Percentiles rank a stretch among this genome's conserved stretches.
Conservation (phyloP, 192 early-diverging fungal genomes). For the Funneliformis geosporum region DNA sequence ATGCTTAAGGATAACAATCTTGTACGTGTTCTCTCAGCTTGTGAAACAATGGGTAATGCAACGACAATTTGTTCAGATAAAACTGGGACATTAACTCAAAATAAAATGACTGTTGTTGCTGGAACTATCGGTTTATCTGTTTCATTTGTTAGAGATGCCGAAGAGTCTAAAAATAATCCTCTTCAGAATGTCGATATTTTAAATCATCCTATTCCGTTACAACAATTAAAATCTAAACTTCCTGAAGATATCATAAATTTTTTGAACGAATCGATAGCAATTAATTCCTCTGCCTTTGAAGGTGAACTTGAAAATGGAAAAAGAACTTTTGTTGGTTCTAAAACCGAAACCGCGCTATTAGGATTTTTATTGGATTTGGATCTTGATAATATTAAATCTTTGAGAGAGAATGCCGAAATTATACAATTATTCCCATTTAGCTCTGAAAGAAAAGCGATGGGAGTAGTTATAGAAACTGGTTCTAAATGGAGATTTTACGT, state of each 20-base stretch:
- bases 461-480: conserved; percentile 60
- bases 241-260: conserved; percentile 48
- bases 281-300: conserved; percentile 83
- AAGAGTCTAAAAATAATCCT: conserved; percentile 2
- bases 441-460: conserved; percentile 92
- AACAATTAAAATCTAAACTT: conserved; percentile 48
- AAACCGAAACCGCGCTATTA: conserved; percentile 93
- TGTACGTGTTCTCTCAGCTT: conserved; percentile 92
- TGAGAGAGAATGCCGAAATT: conserved; percentile 62
- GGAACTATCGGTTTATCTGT: conserved; percentile 68
- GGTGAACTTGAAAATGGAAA: conserved; percentile 48
- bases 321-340: conserved; percentile 78
- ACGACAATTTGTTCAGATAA: conserved; percentile 99
- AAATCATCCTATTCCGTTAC: conserved; percentile 39
- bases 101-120: conserved; percentile 95
- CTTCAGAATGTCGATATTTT: conserved; percentile 28
- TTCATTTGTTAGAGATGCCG: conserved; percentile 41
- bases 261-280: conserved; percentile 71
- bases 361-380: conserved; percentile 70
- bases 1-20: conserved; percentile 99
- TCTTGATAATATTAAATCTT: conserved; percentile 59
- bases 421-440: conserved; percentile 88
- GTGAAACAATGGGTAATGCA: conserved; percentile 99
- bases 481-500: conserved; percentile 73
- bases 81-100: conserved; percentile 97